Evolutionary conservation across 2,329 filamentous ascomycete species (phyloP).

Genomic region (Zopfia rhizophila): DNA sequence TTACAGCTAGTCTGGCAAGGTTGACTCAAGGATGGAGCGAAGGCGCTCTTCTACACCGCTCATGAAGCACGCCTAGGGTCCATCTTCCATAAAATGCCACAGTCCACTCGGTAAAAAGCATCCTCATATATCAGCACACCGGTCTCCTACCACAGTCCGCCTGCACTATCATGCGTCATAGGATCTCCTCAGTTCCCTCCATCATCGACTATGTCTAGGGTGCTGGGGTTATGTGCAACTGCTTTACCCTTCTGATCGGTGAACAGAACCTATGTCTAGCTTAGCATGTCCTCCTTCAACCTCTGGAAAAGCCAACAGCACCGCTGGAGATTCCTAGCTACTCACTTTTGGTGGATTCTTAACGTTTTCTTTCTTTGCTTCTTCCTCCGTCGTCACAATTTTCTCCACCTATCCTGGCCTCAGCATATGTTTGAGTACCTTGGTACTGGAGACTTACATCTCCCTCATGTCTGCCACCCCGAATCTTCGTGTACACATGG

Average conservation of each 20-base stretch:
- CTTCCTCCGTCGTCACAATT: constrained; percentile 48
- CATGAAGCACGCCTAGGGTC: too few species aligned
- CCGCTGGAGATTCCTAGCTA: not conserved
- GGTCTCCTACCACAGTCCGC: too few species aligned
- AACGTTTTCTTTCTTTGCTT: constrained; percentile 50
- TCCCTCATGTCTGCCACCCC: constrained; percentile 54
- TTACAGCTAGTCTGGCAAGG: too few species aligned
- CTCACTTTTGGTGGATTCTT: constrained; percentile 57
- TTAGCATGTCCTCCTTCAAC: not conserved
- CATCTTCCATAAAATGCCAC: too few species aligned
- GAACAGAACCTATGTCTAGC: constrained; percentile 45
- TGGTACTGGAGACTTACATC: constrained; percentile 32
- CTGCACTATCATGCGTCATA: too few species aligned
- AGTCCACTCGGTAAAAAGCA: too few species aligned
- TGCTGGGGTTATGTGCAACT: constrained; percentile 54
- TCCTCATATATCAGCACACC: too few species aligned
- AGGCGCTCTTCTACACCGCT: too few species aligned
- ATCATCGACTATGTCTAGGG: constrained; percentile 33
- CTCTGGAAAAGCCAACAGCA: constrained; percentile 4
- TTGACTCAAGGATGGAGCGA: too few species aligned
- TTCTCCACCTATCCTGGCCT: constrained; percentile 45
- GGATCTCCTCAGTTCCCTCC: not conserved
- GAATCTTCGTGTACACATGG: constrained; percentile 53
- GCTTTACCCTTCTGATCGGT: constrained; percentile 53
- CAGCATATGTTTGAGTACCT: not conserved